Base-by-base conservation (phyloP, 306 rosid genomes). In the Quercus mongolica region DNA sequence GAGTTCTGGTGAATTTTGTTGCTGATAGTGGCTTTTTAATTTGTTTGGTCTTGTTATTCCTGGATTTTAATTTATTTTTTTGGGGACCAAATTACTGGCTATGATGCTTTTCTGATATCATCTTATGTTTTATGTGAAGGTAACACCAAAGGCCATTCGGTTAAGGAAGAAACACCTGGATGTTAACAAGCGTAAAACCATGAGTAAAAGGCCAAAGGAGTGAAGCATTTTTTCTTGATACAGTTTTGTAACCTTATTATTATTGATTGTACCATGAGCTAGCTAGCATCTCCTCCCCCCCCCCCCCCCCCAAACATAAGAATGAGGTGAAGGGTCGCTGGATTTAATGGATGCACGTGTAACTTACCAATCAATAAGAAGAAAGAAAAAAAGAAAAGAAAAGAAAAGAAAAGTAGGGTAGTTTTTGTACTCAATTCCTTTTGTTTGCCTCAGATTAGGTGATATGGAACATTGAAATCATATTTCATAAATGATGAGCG, bases 101-200 rank as follows among this genome's bases (percentile, higher is more conserved):
- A 19, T 55, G 23, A 33, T 58, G 68, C 54, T 63, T 64, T 63
- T 63, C 20, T 30, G 5, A 33, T 18, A 80, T 64, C 4, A 5
- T 78, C 62, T 62, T 72, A 21, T 76, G 58, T 15, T 59, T 12
- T 25, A 6, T 55, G 7, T 81, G 81, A 79, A 95, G 99, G 99
- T 95, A 78, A 95, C 99, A 25, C 99, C 99, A 31, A 93, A 95
- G 86, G 76, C 90, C 64, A 91, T 95, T 69, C 88, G 99, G 64
- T 83, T 95, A 69, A 85, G 99, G 83, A 95, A 95, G 86, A 95
- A 90, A 80, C 93, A 93, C 81, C 90, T 93, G 76, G 99, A 95
- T 31, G 98, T 85, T 46, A 90, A 76, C 91, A 95, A 91, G 88
- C 98, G 99, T 33, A 95, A 93, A 87, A 25, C 81, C 77, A 93